A percentile compares a stretch with the other conserved stretches of the same genome.
These are phyloP conservation scores for Parasitella parasitica DNA, from an alignment of 371 early-diverging fungal genomes.

Conservation along the genomic window DNA sequence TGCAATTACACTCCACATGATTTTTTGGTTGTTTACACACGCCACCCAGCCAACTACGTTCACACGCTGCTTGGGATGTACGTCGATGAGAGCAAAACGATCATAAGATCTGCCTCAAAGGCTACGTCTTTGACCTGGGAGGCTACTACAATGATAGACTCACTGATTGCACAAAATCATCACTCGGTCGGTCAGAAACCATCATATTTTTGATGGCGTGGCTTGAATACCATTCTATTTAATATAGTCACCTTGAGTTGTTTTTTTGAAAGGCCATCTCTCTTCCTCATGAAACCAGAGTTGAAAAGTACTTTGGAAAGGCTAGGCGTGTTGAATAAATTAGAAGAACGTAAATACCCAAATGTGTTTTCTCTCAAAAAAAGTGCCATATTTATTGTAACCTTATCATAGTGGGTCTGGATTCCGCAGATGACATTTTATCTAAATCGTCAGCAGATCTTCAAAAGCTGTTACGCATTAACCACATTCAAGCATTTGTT, in stretches of 20 bases:
- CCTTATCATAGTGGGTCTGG: constrained; percentile 17
- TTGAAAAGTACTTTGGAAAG: background rate
- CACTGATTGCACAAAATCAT: too few species aligned
- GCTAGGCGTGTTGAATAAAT: constrained; percentile 13
- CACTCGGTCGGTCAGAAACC: too few species aligned
- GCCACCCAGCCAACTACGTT: background rate
- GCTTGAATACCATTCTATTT: background rate
- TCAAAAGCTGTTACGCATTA: constrained; percentile 8
- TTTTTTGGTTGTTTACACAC: background rate
- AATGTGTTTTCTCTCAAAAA: too few species aligned
- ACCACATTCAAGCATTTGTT: background rate
- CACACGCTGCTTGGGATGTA: too few species aligned
- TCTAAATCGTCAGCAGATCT: constrained; percentile 14
- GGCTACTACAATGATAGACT: too few species aligned
- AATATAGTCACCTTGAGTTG: background rate
- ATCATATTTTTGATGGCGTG: too few species aligned
- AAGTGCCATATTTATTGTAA: too few species aligned
- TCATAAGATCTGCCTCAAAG: too few species aligned
- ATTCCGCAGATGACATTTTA: constrained; percentile 18
- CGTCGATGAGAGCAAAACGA: too few species aligned
- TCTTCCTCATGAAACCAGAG: constrained; percentile 14
- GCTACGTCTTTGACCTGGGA: too few species aligned
- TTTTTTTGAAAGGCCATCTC: background rate
- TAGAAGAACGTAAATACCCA: constrained; percentile 20
- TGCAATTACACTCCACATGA: background rate